These are phyloP conservation scores for Phoma sp. DNA, from an alignment of 2,329 filamentous ascomycete species.

Conservation along the genomic window DNA sequence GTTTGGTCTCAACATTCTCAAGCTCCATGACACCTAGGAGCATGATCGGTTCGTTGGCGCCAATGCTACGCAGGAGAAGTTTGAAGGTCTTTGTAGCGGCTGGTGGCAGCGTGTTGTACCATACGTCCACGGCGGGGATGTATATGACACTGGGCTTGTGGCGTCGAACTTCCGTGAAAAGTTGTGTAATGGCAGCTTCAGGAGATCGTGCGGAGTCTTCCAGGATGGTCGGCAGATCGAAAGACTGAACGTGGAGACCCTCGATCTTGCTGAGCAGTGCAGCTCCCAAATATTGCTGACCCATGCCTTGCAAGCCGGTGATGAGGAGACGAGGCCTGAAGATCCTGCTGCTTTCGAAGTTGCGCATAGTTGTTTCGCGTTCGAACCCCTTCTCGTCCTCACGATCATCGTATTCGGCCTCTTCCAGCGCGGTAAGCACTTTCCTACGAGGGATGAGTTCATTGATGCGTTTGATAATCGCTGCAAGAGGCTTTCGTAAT, in stretches of 20 bases:
- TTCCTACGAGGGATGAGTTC: slow-evolving; percentile 83
- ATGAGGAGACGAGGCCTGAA: slow-evolving; percentile 90
- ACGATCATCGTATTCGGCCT: slow-evolving; percentile 90
- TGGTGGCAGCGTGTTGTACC: slow-evolving; percentile 75
- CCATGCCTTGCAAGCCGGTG: slow-evolving; percentile 85
- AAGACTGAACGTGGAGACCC: slow-evolving; percentile 90
- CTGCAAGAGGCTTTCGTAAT: slow-evolving; percentile 72
- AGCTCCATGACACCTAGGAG: slow-evolving; percentile 84
- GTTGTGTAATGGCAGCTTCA: slow-evolving; percentile 86
- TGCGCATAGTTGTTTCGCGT: slow-evolving; percentile 74
- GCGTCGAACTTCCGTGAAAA: slow-evolving; percentile 90
- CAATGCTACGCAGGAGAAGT: slow-evolving; percentile 79
- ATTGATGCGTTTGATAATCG: slow-evolving; percentile 74
- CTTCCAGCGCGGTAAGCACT: slow-evolving; percentile 86
- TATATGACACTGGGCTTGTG: slow-evolving; percentile 97
- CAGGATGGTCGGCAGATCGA: slow-evolving; percentile 86
- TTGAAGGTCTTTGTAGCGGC: slow-evolving; percentile 78
- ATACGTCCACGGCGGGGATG: slow-evolving; percentile 86
- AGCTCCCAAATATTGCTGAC: slow-evolving; percentile 85
- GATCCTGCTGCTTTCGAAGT: slow-evolving; percentile 83
- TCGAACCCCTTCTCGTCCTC: slow-evolving; percentile 84
- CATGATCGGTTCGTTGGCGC: slow-evolving; percentile 89
- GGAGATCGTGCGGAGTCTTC: slow-evolving; percentile 81
- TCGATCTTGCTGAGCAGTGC: slow-evolving; percentile 91
- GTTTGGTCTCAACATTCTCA: slow-evolving; percentile 60